These are phyloP conservation scores for Vigna unguiculata DNA, from an alignment of 306 rosid species.

Conservation along the genomic window DNA sequence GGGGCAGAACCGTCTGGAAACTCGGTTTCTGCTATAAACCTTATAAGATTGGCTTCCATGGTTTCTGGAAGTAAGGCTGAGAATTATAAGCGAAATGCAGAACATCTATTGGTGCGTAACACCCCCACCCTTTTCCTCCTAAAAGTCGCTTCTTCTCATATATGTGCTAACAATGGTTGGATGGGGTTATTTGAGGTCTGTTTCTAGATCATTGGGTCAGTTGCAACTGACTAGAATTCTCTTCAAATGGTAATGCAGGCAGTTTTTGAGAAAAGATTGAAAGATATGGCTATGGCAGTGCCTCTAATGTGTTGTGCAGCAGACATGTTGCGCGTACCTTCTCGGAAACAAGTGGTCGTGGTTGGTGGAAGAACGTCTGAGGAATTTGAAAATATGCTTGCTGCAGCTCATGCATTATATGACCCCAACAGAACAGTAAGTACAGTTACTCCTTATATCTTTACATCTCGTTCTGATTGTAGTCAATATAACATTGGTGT, in stretches of 20 bases:
- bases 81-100: constrained; percentile 71
- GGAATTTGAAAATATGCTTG: constrained; percentile 75
- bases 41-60: constrained; percentile 76
- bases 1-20: constrained; percentile 98
- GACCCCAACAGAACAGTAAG: constrained; percentile 88
- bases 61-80: constrained; percentile 71
- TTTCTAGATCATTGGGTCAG: constrained; percentile 2
- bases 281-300: constrained; percentile 86
- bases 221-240: constrained; percentile 39
- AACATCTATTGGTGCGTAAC: constrained; percentile 78
- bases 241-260: constrained; percentile 60
- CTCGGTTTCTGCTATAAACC: constrained; percentile 84
- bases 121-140: constrained; percentile 33
- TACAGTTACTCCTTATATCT: constrained; percentile 15
- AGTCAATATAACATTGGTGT: constrained; percentile 28
- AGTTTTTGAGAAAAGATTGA: constrained; percentile 80
- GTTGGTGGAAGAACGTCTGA: constrained; percentile 65
- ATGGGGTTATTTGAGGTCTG: constrained; percentile 32
- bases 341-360: constrained; percentile 77
- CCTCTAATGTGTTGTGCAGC: constrained; percentile 98
- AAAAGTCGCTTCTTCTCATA: constrained; percentile 21
- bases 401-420: constrained; percentile 69
- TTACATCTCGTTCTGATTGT: constrained; percentile 14
- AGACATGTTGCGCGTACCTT: constrained; percentile 70
- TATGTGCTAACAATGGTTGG: constrained; percentile 16